Conservation (phyloP, 23 red algal genomes). For the Gracilaria gracilis region DNA sequence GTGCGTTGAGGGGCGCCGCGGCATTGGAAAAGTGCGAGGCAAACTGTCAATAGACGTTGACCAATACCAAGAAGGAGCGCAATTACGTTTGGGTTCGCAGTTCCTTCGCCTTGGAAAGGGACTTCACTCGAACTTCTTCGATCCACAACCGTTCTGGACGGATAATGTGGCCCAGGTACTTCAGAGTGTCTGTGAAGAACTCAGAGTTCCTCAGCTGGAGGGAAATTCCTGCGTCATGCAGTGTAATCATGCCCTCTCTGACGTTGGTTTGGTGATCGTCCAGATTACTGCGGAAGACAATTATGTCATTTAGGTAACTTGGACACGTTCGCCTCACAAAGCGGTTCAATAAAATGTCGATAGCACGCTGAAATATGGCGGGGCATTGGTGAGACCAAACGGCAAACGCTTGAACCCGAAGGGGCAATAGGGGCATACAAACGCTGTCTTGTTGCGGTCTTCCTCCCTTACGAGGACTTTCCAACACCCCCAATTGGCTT, state of each 20-base stretch:
- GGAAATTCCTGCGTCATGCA: constrained; percentile 24
- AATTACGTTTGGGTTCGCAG: constrained; percentile 24
- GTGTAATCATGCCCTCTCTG: not conserved
- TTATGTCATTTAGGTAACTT: constrained; percentile 29
- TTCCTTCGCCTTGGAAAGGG: not conserved
- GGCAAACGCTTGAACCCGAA: not conserved
- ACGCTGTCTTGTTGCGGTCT: too few relatives aligned
- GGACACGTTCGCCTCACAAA: constrained; percentile 2
- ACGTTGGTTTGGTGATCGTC: constrained; percentile 4
- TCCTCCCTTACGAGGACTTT: too few relatives aligned
- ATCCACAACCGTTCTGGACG: not conserved
- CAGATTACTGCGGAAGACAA: constrained; percentile 5
- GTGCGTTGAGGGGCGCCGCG: not conserved
- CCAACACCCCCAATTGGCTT: too few relatives aligned
- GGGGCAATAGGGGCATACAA: too few relatives aligned
- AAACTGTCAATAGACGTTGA: constrained; percentile 29
- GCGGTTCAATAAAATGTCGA: constrained; percentile 7
- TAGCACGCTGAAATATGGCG: constrained; percentile 41
- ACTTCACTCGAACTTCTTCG: not conserved
- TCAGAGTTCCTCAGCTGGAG: constrained; percentile 34
- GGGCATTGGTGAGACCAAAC: constrained; percentile 53
- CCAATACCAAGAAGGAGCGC: constrained; percentile 11
- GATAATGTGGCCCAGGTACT: constrained; percentile 40
- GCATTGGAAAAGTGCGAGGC: not conserved
- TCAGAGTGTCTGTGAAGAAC: constrained; percentile 12